phyloP scores from a whole-genome alignment of 2,329 filamentous ascomycete genomes.

The Venturiaceae sp. region DNA sequence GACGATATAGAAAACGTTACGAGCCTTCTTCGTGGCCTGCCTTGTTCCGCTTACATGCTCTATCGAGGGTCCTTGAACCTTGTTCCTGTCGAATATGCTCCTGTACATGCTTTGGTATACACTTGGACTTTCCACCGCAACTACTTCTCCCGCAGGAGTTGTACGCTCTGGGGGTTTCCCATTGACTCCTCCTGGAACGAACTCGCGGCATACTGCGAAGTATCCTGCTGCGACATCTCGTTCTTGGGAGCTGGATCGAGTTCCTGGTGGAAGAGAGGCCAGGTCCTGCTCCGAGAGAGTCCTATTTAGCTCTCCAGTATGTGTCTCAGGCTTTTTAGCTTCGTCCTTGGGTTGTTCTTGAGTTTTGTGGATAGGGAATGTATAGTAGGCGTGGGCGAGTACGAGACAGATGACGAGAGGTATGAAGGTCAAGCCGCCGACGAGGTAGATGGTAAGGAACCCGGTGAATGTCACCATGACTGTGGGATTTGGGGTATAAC shows the following conservation, averaged over 20 bases:
- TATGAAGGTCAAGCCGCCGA: conserved; percentile 82
- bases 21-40: conserved; percentile 49
- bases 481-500: not conserved
- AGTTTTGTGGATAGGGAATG: conserved; percentile 41
- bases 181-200: conserved; percentile 83
- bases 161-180: conserved; percentile 83
- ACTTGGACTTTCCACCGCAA: conserved; percentile 74
- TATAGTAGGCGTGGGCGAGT: conserved; percentile 58
- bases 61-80: conserved; percentile 47
- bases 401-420: conserved; percentile 57
- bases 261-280: conserved; percentile 50
- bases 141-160: conserved; percentile 68
- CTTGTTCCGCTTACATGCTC: conserved; percentile 40
- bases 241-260: conserved; percentile 46
- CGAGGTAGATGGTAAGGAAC: conserved; percentile 67
- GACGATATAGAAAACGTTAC: conserved; percentile 90
- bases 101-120: conserved; percentile 98
- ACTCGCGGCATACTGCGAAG: conserved; percentile 91
- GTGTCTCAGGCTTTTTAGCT: conserved; percentile 26
- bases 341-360: conserved; percentile 26
- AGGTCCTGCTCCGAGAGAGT: conserved; percentile 35
- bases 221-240: conserved; percentile 80
- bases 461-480: conserved; percentile 28
- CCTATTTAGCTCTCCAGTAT: conserved; percentile 34
- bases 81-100: conserved; percentile 75